Percentiles rank a stretch among this genome's conserved stretches.
Evolutionary conservation across 2,329 filamentous ascomycete genomes (phyloP).

Genomic region (Colletotrichum paranaense): DNA sequence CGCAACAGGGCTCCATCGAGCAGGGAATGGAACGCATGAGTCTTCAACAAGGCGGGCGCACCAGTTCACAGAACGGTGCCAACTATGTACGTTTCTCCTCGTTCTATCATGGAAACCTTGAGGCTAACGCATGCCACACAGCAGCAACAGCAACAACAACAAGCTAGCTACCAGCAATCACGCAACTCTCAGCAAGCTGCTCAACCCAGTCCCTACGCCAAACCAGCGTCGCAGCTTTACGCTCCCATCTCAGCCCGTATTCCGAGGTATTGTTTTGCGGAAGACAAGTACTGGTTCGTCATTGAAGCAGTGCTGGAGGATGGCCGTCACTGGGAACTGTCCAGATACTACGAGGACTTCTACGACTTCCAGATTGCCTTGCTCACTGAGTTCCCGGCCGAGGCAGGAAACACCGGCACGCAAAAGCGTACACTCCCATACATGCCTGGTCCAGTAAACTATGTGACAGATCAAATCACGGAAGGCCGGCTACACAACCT

Average conservation of each 20-base stretch:
- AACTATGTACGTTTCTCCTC: conserved; percentile 56
- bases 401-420: conserved; percentile 86
- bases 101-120: no score
- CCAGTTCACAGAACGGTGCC: conserved; percentile 60
- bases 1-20: conserved; percentile 64
- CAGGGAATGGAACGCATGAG: conserved; percentile 84
- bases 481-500: conserved; percentile 92
- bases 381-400: conserved; percentile 89
- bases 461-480: conserved; percentile 97
- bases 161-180: conserved; percentile 39
- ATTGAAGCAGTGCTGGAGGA: conserved; percentile 93
- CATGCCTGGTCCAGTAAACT: conserved; percentile 98
- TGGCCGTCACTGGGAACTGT: conserved; percentile 91
- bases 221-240: conserved; percentile 67
- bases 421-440: conserved; percentile 89
- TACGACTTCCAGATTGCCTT: conserved; percentile 98
- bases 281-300: conserved; percentile 99
- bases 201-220: conserved; percentile 52
- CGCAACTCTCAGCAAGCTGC: conserved; percentile 45
- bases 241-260: conserved; percentile 87
- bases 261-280: conserved; percentile 92
- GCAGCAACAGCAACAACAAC: conserved; percentile 39
- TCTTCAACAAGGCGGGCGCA: conserved; percentile 67
- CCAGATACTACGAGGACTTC: conserved; percentile 97
- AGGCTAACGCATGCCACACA: not conserved